These are phyloP conservation scores for Blastobotrys elegans DNA, from an alignment of 1,139 yeast genomes.

Conservation along the genomic window DNA sequence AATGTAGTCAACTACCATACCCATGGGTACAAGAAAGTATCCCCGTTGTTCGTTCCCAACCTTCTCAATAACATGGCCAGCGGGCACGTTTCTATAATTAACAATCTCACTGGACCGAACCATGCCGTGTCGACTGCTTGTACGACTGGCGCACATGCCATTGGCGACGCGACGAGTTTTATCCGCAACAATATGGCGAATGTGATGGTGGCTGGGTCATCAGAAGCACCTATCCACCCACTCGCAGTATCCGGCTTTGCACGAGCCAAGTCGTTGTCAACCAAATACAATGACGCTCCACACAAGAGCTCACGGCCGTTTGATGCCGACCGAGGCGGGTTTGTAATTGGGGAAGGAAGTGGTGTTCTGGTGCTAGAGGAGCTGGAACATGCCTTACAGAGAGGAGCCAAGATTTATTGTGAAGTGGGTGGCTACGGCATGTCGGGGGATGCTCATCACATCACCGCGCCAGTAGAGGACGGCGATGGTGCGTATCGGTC, in stretches of 20 bases:
- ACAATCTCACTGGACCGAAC: constrained; percentile 75
- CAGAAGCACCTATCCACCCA: constrained; percentile 87
- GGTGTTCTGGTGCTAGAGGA: constrained; percentile 77
- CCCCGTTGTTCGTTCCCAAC: constrained; percentile 83
- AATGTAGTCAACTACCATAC: constrained; percentile 48
- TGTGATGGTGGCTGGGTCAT: constrained; percentile 87
- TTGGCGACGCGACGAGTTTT: constrained; percentile 87
- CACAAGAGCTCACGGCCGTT: constrained; percentile 77
- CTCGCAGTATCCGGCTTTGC: constrained; percentile 87
- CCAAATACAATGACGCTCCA: constrained; percentile 60
- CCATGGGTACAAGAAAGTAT: constrained; percentile 65
- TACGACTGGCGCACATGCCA: constrained; percentile 91
- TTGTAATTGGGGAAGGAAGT: constrained; percentile 90
- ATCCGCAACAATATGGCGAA: constrained; percentile 77
- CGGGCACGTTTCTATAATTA: constrained; percentile 78
- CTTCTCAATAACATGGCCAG: constrained; percentile 90
- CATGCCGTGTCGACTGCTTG: constrained; percentile 93
- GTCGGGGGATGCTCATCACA: constrained; percentile 88
- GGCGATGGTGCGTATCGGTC: constrained; percentile 86
- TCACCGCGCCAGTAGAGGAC: constrained; percentile 79
- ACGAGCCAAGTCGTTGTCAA: constrained; percentile 75
- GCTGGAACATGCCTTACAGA: constrained; percentile 62
- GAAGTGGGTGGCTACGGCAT: constrained; percentile 85
- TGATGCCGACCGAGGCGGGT: constrained; percentile 73
- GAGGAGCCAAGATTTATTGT: constrained; percentile 63